Evolutionary conservation across 768 basidiomycete genomes (phyloP).

Genomic region (Candolleomyces eurysporus): DNA sequence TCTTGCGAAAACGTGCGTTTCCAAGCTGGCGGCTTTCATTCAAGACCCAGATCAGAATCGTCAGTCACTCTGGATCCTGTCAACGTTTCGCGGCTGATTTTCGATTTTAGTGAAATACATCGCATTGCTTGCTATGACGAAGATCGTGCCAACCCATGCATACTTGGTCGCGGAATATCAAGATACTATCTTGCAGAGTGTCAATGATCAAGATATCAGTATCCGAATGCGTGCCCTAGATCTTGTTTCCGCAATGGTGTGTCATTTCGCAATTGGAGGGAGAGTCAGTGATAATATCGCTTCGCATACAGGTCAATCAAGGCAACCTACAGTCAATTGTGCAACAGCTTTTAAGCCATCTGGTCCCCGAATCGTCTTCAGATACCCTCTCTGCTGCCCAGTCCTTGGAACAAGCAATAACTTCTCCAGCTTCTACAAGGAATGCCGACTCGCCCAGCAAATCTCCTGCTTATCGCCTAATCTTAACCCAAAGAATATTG

Average conservation of each 20-base stretch:
- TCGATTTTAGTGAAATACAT: constrained; percentile 86
- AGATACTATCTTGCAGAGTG: constrained; percentile 83
- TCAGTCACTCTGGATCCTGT: constrained; percentile 40
- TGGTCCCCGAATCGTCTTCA: constrained; percentile 59
- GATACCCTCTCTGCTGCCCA: constrained; percentile 61
- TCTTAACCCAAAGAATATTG: constrained; percentile 80
- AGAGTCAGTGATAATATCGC: background rate
- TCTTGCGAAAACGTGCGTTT: constrained; percentile 85
- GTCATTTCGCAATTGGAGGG: constrained; percentile 15
- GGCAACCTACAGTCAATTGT: constrained; percentile 87
- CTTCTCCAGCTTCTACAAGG: constrained; percentile 33
- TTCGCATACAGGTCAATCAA: constrained; percentile 63
- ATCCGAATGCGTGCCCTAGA: constrained; percentile 96
- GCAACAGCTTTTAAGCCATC: constrained; percentile 85
- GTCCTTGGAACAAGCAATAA: constrained; percentile 44
- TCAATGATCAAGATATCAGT: constrained; percentile 92
- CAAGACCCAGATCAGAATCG: constrained; percentile 94
- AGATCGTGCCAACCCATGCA: constrained; percentile 92
- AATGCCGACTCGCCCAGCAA: constrained; percentile 54
- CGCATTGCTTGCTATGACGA: constrained; percentile 89
- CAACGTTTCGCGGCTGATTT: constrained; percentile 2
- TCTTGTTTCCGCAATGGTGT: constrained; percentile 89
- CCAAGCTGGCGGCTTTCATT: constrained; percentile 89
- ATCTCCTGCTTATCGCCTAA: constrained; percentile 82
- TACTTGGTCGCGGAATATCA: constrained; percentile 90